phyloP scores from a whole-genome alignment of 441 rosid species.

The Brassica hybrid region DNA sequence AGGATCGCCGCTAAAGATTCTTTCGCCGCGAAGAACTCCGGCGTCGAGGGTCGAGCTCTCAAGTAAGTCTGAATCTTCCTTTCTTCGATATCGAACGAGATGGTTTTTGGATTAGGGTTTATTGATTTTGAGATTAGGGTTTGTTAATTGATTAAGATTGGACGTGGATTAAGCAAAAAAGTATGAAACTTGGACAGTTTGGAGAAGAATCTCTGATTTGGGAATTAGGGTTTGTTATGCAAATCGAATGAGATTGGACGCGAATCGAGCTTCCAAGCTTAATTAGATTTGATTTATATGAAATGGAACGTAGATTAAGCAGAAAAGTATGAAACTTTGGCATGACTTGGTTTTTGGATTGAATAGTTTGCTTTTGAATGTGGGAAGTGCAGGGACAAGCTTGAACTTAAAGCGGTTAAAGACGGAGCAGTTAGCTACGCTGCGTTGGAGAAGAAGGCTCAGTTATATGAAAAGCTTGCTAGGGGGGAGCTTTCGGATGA shows the following conservation, averaged over 20 bases:
- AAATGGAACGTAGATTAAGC: not conserved
- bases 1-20: conserved; percentile 54
- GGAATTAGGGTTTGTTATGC: not conserved
- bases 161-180: not conserved
- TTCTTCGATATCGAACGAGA: not conserved
- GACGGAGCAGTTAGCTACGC: conserved; percentile 87
- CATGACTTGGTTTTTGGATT: not conserved
- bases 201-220: not conserved
- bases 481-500: conserved; percentile 89
- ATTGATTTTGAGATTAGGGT: not conserved
- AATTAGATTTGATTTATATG: not conserved
- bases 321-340: not conserved
- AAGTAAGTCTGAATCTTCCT: conserved; percentile 50
- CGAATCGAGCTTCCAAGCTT: not conserved
- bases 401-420: conserved; percentile 79
- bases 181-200: not conserved
- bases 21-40: conserved; percentile 73
- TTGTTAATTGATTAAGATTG: not conserved
- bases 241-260: not conserved
- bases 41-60: conserved; percentile 76
- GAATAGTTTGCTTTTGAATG: conserved; percentile 10
- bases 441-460: conserved; percentile 90
- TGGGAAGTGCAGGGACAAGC: conserved; percentile 67
- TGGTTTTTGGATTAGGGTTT: not conserved
- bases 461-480: conserved; percentile 76